Evolutionary conservation across 768 basidiomycete genomes (phyloP).

Genomic region (Suillus sp.): DNA sequence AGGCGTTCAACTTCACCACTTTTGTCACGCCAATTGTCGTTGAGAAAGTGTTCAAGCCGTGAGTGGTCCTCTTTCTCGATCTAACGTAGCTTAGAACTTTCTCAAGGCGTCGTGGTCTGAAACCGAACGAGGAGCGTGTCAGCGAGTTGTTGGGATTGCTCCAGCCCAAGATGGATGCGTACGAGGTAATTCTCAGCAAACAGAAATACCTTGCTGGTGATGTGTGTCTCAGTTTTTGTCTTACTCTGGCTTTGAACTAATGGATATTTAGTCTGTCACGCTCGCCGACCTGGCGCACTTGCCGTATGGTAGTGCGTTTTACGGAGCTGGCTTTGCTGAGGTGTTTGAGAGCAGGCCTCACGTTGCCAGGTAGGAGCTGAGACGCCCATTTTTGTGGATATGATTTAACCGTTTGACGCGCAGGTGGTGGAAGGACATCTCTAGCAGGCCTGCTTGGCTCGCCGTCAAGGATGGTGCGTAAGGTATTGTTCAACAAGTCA

Average conservation of each 20-base stretch:
- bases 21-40: constrained; percentile 38
- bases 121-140: constrained; percentile 27
- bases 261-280: constrained; percentile 41
- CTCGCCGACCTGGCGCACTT: constrained; percentile 63
- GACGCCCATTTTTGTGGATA: not conserved
- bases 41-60: constrained; percentile 60
- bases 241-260: too few species aligned
- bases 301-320: constrained; percentile 42
- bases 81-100: constrained; percentile 6
- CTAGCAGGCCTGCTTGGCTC: constrained; percentile 46
- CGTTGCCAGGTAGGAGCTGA: constrained; percentile 40
- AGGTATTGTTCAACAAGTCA: not conserved
- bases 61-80: constrained; percentile 18
- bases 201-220: constrained; percentile 60
- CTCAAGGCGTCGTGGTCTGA: constrained; percentile 22
- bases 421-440: constrained; percentile 58
- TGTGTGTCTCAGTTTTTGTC: constrained; percentile 39
- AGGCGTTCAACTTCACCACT: constrained; percentile 52
- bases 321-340: constrained; percentile 27
- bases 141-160: constrained; percentile 23
- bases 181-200: constrained; percentile 57
- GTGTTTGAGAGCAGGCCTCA: constrained; percentile 41
- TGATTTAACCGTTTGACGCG: not conserved
- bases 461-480: constrained; percentile 43
- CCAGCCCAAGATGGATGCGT: constrained; percentile 45